Base-by-base conservation (phyloP, 75 land plant genomes). In the Chamaecyparis obtusa region DNA sequence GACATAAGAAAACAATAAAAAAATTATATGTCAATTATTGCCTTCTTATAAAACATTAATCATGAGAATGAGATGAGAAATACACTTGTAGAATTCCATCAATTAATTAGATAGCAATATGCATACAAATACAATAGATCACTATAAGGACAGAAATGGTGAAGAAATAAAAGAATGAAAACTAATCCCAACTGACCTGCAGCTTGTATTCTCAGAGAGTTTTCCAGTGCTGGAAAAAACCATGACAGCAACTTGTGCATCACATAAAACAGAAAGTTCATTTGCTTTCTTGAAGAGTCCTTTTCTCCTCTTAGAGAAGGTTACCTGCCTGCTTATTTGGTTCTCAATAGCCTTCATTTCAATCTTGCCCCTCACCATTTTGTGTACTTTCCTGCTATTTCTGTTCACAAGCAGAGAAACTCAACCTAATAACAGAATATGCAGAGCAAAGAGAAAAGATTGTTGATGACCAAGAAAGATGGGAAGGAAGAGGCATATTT, bases 201-300 rank as follows among this genome's bases (percentile, higher is more conserved):
- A 69, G 72, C 72, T 69, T 69, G 72, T 1, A 71, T 49, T 83
- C 56, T 87, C 69, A 24, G 83, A 57, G n/a, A 87, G 76, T 36
- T 84, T 54, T 2, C 88, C 88, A 83, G 88, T 83, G 16, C 35
- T 84, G 41, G 87, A 83, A 87, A 83, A 87, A 11, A 83, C 83
- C 33, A 87, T 87, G 36, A 83, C 30, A 13, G 88, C 88, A 83
- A 87, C 83, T 30, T 87, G 64, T 35, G 86, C 86, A 60, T 83
- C 88, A 37, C 88, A 87, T 3, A 87, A 57, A 24, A 87, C 60
- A 14, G 86, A 83, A 13, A 87, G 86, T 37, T 87, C 88, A 19
- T 56, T 36, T 9, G 88, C 88, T 74, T 87, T 87, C 88, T 87
- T 87, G 46, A 87, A 86, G 27, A 87, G 19, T 24, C 88, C 86